phyloP scores from a whole-genome alignment of 2,329 filamentous ascomycete genomes.

The Metarhizium album region DNA sequence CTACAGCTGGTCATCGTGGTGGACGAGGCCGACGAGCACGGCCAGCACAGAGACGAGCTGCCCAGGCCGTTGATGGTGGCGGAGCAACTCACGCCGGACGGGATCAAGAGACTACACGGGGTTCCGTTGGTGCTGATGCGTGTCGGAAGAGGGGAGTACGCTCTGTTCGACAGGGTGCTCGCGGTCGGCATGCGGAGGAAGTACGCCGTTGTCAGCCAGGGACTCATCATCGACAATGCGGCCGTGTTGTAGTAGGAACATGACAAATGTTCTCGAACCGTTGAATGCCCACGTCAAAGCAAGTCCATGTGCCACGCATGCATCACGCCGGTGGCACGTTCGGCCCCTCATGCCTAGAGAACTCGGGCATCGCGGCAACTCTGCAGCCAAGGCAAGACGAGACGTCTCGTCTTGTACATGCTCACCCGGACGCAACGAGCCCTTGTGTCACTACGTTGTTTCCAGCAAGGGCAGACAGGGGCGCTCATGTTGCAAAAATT shows the following conservation, averaged over 20 bases:
- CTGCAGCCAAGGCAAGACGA: too few species aligned
- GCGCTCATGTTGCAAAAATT: background rate
- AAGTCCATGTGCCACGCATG: too few species aligned
- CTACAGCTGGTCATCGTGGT: constrained; percentile 78
- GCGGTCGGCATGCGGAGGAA: constrained; percentile 66
- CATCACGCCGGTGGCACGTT: too few species aligned
- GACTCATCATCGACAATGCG: constrained; percentile 67
- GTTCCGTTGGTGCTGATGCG: constrained; percentile 78
- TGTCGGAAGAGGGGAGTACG: constrained; percentile 52
- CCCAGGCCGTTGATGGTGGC: constrained; percentile 63
- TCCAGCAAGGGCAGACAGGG: background rate
- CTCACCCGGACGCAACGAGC: too few species aligned
- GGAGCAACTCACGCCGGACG: constrained; percentile 58
- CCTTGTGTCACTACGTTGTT: background rate
- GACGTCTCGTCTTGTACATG: too few species aligned
- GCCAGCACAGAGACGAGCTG: constrained; percentile 17
- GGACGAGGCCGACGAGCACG: constrained; percentile 24
- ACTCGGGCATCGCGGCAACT: too few species aligned
- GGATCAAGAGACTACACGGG: constrained; percentile 57
- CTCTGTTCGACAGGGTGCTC: constrained; percentile 49
- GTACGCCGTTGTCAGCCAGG: constrained; percentile 74
- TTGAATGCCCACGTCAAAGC: too few species aligned
- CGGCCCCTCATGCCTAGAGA: too few species aligned
- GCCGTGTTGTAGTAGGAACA: constrained; percentile 38
- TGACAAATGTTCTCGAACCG: too few species aligned